phyloP scores from a whole-genome alignment of 768 basidiomycete genomes.

The Lactarius evosmus region DNA sequence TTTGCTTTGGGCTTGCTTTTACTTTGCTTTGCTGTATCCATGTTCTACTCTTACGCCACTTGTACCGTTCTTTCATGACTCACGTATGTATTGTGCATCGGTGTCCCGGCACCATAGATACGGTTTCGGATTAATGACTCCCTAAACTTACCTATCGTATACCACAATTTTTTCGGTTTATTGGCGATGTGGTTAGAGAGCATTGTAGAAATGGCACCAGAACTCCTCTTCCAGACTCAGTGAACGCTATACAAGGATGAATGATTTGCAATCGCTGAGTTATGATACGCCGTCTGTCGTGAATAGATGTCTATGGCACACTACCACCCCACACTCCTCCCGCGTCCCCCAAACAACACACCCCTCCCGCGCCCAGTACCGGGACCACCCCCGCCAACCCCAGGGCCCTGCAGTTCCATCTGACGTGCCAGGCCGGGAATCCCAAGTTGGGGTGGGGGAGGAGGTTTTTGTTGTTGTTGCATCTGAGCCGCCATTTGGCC shows the following conservation, averaged over 20 bases:
- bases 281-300: not conserved
- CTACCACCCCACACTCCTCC: constrained; percentile 25
- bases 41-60: constrained; percentile 10
- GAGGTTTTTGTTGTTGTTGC: constrained; percentile 29
- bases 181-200: constrained; percentile 8
- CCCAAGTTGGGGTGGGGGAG: constrained; percentile 36
- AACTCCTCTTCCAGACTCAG: constrained; percentile 11
- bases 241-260: not conserved
- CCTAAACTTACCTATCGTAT: constrained; percentile 8
- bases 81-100: constrained; percentile 2
- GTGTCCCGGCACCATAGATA: constrained; percentile 8
- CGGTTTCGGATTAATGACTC: constrained; percentile 8
- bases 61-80: constrained; percentile 11
- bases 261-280: not conserved
- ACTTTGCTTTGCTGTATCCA: constrained; percentile 12
- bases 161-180: not conserved
- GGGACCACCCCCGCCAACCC: constrained; percentile 7
- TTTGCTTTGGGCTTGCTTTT: constrained; percentile 1
- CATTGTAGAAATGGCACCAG: constrained; percentile 1
- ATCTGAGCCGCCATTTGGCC: constrained; percentile 22
- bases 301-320: not conserved
- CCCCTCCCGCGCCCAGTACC: constrained; percentile 24
- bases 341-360: constrained; percentile 23
- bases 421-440: constrained; percentile 16
- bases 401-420: constrained; percentile 24